phyloP scores from a whole-genome alignment of 768 basidiomycete species.

The Tubosaeta sp. region DNA sequence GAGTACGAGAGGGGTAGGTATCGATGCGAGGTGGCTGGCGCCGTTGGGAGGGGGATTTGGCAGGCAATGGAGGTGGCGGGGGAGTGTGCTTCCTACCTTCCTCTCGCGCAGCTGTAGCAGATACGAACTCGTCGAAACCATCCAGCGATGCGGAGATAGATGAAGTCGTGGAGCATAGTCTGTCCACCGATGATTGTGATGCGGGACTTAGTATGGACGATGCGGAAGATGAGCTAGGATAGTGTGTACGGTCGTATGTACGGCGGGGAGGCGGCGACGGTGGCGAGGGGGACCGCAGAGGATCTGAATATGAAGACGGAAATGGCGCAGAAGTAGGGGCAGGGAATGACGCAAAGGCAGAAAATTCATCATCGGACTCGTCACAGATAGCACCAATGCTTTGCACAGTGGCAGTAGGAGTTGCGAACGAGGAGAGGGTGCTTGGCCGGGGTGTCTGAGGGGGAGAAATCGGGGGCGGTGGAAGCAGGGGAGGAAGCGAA shows the following conservation, averaged over 20 bases:
- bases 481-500: constrained; percentile 27
- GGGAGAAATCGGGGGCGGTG: constrained; percentile 28
- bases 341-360: constrained; percentile 41
- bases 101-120: constrained; percentile 14
- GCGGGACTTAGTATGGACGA: constrained; percentile 24
- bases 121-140: constrained; percentile 47
- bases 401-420: not conserved
- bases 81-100: constrained; percentile 34
- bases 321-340: constrained; percentile 7
- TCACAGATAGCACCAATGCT: constrained; percentile 11
- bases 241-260: constrained; percentile 20
- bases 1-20: constrained; percentile 8
- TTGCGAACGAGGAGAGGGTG: not conserved
- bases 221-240: constrained; percentile 21
- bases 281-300: constrained; percentile 19
- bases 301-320: constrained; percentile 5
- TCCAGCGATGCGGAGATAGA: constrained; percentile 34
- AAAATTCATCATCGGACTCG: constrained; percentile 46
- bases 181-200: constrained; percentile 21
- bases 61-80: constrained; percentile 43
- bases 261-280: constrained; percentile 29
- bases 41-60: constrained; percentile 25
- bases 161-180: constrained; percentile 15
- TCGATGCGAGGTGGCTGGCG: constrained; percentile 9
- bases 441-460: constrained; percentile 31